Evolutionary conservation across 2,329 filamentous ascomycete species (phyloP).

Genomic region (Claviceps pusilla): DNA sequence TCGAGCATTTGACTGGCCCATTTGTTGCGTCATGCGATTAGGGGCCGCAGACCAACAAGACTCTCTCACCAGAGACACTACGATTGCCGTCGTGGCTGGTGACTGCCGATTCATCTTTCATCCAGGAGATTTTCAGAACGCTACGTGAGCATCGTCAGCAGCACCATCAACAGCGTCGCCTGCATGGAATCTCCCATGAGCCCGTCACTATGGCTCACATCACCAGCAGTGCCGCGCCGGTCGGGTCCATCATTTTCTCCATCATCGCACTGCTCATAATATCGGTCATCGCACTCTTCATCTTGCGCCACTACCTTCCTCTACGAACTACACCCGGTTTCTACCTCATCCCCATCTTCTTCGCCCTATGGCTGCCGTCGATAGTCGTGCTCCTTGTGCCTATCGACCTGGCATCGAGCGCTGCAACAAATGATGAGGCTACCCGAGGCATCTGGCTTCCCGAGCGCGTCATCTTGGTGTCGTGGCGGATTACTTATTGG

Average conservation of each 20-base stretch:
- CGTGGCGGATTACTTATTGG: conserved; percentile 95
- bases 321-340: conserved; percentile 82
- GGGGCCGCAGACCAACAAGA: not conserved
- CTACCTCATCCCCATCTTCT: conserved; percentile 81
- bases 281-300: conserved; percentile 61
- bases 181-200: conserved; percentile 15
- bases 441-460: conserved; percentile 79
- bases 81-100: not conserved
- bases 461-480: conserved; percentile 60
- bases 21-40: conserved; percentile 7
- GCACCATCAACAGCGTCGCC: not conserved
- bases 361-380: conserved; percentile 83
- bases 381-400: conserved; percentile 86
- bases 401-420: conserved; percentile 84
- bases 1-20: not conserved
- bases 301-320: conserved; percentile 80
- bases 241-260: conserved; percentile 69
- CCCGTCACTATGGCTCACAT: conserved; percentile 34
- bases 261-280: conserved; percentile 57
- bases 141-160: not conserved
- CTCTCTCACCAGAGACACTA: not conserved
- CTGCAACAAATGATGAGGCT: conserved; percentile 53
- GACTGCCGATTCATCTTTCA: not conserved
- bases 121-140: too few relatives aligned
- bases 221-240: conserved; percentile 41